Evolutionary conservation across 495 filamentous ascomycete species (phyloP), one percentile per base, ranked within the genome.

Genomic region (Evansstolkia leycettana): DNA sequence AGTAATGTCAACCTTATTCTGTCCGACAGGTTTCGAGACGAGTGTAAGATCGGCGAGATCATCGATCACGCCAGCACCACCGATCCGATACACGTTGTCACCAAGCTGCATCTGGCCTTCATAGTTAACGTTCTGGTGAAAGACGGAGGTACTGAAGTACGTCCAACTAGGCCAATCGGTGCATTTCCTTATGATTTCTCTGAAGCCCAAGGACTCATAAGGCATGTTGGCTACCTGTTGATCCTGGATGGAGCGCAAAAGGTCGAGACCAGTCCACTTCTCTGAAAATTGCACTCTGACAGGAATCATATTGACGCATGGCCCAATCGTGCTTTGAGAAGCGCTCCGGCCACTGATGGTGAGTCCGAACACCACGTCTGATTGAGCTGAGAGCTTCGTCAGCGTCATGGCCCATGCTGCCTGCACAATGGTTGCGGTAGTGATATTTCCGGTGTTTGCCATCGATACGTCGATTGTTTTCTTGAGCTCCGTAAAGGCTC

Each of bases 241-340:
- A 17, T 72, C 63, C 40, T 79, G 75, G 20, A 76, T 57, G 26
- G 58, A 68, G 10, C 57, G 58, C 37, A 77, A 64, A 4, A 78
- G 58, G 14, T 73, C 62, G 1, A 71, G 51, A 2, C 51, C 62
- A 5, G 62, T 73, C 64, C 60, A 69, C 14, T 50, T 55, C 4
- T 63, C 57, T 10, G 53, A 42, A 37, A 77, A 65, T 8, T 57
- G 54, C 12, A 78, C 67, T 6, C 74, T 60, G 0, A 78, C 67
- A 0, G 75, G 75, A 1, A 78, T 51, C 11, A 76, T 58, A 41
- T 79, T 78, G 36, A 78, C 52, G 43, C 75, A 80, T 4, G 70
- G 70, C 0, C 73, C 72, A 29, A 73, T 56, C 12, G 69, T 71
- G 40, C 50, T 62, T 18, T 71, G 72, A 14, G 62, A 60, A 10